Conservation (phyloP, 257 asterid species). For the Hygrophila difformis region DNA sequence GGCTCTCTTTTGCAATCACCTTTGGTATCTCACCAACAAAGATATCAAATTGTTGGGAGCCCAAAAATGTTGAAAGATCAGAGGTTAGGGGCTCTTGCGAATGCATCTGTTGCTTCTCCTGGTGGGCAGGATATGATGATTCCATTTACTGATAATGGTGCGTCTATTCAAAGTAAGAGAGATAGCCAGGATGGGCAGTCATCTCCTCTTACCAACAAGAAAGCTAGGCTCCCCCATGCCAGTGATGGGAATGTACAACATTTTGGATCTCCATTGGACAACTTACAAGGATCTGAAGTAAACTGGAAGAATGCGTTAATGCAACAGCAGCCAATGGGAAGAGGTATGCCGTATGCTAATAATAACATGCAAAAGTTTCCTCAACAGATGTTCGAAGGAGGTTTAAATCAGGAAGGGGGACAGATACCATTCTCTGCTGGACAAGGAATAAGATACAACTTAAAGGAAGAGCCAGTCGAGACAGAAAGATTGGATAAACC, state of each 20-base stretch:
- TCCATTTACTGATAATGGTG: conserved; percentile 39
- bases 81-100: conserved; percentile 42
- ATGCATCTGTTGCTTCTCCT: conserved; percentile 57
- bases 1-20: conserved; percentile 50
- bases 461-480: conserved; percentile 90
- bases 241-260: conserved; percentile 56
- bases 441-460: conserved; percentile 64
- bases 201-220: conserved; percentile 59
- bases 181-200: conserved; percentile 68
- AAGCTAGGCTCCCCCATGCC: conserved; percentile 42
- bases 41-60: conserved; percentile 50
- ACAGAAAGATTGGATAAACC: conserved; percentile 59
- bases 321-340: conserved; percentile 53
- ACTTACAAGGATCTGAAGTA: conserved; percentile 58
- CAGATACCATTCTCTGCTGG: conserved; percentile 48
- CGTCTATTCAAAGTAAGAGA: conserved; percentile 59
- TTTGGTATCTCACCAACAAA: conserved; percentile 45
- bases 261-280: conserved; percentile 51
- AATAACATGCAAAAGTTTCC: conserved; percentile 60
- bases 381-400: conserved; percentile 63
- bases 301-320: conserved; percentile 69
- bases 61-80: conserved; percentile 75
- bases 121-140: conserved; percentile 62
- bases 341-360: conserved; percentile 56
- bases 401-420: conserved; percentile 60